These are phyloP conservation scores for Penicillium sp. DNA, from an alignment of 2,329 filamentous ascomycete genomes.

Conservation along the genomic window DNA sequence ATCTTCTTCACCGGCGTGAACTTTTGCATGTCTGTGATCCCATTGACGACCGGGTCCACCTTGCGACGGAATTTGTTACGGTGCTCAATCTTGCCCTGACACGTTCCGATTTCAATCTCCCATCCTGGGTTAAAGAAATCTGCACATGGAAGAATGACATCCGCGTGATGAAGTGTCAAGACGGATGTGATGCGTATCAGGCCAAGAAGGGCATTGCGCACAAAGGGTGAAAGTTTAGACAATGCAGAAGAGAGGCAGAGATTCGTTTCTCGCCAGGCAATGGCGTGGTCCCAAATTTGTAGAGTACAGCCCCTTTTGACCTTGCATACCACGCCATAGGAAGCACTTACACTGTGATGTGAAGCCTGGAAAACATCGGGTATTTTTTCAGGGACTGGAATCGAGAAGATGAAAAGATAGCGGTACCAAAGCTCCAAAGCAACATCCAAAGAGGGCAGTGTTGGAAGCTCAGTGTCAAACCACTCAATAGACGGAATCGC, in stretches of 20 bases:
- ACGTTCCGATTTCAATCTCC: constrained; percentile 63
- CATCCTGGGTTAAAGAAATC: constrained; percentile 66
- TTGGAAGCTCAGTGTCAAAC: constrained; percentile 42
- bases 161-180: constrained; percentile 56
- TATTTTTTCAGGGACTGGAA: constrained; percentile 56
- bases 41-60: constrained; percentile 66
- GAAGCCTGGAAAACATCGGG: constrained; percentile 64
- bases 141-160: constrained; percentile 58
- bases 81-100: constrained; percentile 57
- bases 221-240: constrained; percentile 51
- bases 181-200: constrained; percentile 51
- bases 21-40: constrained; percentile 64
- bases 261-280: constrained; percentile 60
- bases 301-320: constrained; percentile 60
- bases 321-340: constrained; percentile 63
- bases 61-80: constrained; percentile 59
- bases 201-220: constrained; percentile 50
- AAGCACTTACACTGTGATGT: constrained; percentile 61
- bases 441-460: constrained; percentile 36
- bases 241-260: constrained; percentile 52
- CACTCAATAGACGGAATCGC: constrained; percentile 36
- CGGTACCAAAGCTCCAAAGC: constrained; percentile 43
- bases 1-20: constrained; percentile 62
- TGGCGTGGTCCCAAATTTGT: constrained; percentile 65
- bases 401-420: constrained; percentile 58